Conservation (phyloP, 2,329 filamentous ascomycete species). For the Calycina marina region DNA sequence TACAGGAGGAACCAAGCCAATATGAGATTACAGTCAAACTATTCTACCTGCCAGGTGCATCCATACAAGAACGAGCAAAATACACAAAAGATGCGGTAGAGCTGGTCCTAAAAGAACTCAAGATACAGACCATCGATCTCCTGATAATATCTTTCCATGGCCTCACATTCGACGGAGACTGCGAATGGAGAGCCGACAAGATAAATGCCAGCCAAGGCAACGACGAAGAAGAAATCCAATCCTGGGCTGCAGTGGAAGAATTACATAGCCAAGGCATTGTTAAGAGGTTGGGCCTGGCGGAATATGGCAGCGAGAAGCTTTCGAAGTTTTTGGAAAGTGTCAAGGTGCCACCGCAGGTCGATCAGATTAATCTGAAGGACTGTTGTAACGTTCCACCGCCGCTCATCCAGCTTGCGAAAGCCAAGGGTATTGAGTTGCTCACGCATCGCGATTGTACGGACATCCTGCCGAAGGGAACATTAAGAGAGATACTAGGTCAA, state of each 20-base stretch:
- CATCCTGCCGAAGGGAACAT: constrained; percentile 71
- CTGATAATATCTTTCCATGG: constrained; percentile 88
- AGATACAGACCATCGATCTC: constrained; percentile 63
- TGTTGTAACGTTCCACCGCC: constrained; percentile 92
- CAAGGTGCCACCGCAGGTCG: constrained; percentile 60
- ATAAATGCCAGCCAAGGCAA: constrained; percentile 45
- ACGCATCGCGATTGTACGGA: constrained; percentile 93
- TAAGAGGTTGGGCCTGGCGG: constrained; percentile 66
- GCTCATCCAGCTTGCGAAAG: constrained; percentile 70
- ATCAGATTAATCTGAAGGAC: constrained; percentile 93
- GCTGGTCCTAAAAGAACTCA: constrained; percentile 67
- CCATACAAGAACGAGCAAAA: constrained; percentile 45
- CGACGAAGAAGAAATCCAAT: constrained; percentile 51
- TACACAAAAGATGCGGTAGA: constrained; percentile 68
- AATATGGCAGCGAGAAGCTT: constrained; percentile 79
- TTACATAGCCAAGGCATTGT: constrained; percentile 60
- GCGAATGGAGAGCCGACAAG: constrained; percentile 61
- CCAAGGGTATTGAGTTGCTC: constrained; percentile 69
- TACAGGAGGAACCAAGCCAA: constrained; percentile 66
- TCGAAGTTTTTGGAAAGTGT: constrained; percentile 60
- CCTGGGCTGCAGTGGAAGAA: constrained; percentile 60
- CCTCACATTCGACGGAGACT: constrained; percentile 84
- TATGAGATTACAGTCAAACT: constrained; percentile 95
- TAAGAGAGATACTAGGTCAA: constrained; percentile 68
- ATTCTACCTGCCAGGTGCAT: constrained; percentile 71